These are phyloP conservation scores for Aegilops bicornis DNA, from an alignment of 176 grass and related monocot genomes.

Conservation along the genomic window DNA sequence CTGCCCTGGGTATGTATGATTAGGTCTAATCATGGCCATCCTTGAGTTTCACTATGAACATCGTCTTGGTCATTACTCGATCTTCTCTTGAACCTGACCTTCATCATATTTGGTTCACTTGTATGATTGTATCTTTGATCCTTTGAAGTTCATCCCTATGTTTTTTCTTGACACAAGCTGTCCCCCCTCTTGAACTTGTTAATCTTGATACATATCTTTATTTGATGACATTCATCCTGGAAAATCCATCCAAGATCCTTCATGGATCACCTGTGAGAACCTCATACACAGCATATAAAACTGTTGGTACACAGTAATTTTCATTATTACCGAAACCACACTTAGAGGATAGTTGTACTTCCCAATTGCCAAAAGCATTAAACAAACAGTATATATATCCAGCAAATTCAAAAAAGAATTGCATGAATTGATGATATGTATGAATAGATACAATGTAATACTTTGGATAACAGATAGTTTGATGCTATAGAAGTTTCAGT, in stretches of 20 bases:
- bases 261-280: not conserved
- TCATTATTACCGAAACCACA: not conserved
- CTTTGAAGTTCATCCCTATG: not conserved
- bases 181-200: no score
- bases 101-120: not conserved
- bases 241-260: not conserved
- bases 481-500: not conserved
- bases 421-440: not conserved
- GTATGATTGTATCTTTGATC: not conserved
- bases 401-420: conserved; percentile 10
- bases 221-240: not conserved
- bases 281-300: not conserved
- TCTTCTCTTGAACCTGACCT: not conserved
- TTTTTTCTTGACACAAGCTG: no score
- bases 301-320: not conserved
- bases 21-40: not conserved
- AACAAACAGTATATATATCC: not conserved
- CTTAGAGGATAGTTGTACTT: not conserved
- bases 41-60: not conserved
- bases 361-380: not conserved
- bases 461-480: not conserved
- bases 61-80: not conserved
- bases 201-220: not conserved
- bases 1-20: not conserved
- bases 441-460: not conserved